These are phyloP conservation scores for Linanthus parryae DNA, from an alignment of 148 eudicot genomes.

Conservation along the genomic window DNA sequence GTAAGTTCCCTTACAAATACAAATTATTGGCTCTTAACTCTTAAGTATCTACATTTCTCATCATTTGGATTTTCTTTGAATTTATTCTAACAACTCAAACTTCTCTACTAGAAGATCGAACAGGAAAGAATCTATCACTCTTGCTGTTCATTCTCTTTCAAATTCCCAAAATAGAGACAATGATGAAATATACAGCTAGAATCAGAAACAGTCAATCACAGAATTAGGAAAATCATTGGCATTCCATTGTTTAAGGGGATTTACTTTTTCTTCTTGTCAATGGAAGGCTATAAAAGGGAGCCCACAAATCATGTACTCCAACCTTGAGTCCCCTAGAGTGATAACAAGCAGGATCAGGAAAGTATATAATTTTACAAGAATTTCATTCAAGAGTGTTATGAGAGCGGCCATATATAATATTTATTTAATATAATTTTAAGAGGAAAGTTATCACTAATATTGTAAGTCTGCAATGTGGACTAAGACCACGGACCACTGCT, in stretches of 20 bases:
- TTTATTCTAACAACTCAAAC: no score
- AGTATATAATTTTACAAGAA: background rate
- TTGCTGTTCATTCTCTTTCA: conserved; percentile 2
- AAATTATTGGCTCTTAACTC: background rate
- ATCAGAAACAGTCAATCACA: conserved; percentile 6
- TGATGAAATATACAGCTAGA: conserved; percentile 3
- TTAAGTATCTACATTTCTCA: background rate
- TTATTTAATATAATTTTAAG: no score
- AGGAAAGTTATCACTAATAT: no score
- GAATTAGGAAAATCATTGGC: background rate
- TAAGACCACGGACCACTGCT: no score
- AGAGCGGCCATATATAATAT: conserved; percentile 4
- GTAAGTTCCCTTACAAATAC: no score
- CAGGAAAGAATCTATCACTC: conserved; percentile 1
- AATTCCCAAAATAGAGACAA: conserved; percentile 15
- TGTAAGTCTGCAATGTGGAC: no score
- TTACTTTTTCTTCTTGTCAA: conserved; percentile 7
- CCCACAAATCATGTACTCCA: conserved; percentile 10
- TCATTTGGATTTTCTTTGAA: background rate
- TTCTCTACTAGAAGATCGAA: background rate
- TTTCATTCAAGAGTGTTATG: conserved; percentile 6
- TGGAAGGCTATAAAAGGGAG: conserved; percentile 10
- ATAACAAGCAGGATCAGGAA: background rate
- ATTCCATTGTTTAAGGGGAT: background rate
- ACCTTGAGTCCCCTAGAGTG: no score